These are phyloP conservation scores for Jasminum sambac DNA, from an alignment of 257 asterid species.

Conservation along the genomic window DNA sequence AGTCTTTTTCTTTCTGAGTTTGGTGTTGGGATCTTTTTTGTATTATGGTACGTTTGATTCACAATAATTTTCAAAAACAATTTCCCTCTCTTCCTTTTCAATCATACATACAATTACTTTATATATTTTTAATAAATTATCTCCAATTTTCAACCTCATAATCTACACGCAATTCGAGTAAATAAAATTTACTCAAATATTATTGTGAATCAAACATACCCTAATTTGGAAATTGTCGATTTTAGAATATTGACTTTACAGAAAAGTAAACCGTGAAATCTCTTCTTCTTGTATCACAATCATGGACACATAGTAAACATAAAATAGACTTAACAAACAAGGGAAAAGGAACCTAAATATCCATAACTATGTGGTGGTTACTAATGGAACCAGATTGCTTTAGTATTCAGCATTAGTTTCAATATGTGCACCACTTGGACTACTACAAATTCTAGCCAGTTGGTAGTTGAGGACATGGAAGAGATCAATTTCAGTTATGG, in stretches of 20 bases:
- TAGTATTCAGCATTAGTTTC: background rate
- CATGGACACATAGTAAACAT: background rate
- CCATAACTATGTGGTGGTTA: background rate
- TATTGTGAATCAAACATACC: no score
- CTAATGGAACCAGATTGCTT: background rate
- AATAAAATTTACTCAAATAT: no score
- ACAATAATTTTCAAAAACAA: no score
- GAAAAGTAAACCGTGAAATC: background rate
- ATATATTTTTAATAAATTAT: no score
- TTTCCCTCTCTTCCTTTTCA: no score
- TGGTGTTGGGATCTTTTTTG: no score
- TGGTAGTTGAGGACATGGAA: background rate
- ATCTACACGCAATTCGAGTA: no score
- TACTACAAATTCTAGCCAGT: background rate
- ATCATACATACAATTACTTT: no score
- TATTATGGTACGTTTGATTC: no score
- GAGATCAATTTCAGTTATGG: background rate
- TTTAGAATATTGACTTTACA: background rate
- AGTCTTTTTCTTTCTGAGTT: no score
- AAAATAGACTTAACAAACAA: background rate
- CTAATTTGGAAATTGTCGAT: background rate
- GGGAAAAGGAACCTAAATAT: background rate
- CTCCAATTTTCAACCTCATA: no score
- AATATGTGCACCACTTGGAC: no score
- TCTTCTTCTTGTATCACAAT: background rate